phyloP scores from a whole-genome alignment of 495 filamentous ascomycete species.

The Oleoguttula mirabilis region DNA sequence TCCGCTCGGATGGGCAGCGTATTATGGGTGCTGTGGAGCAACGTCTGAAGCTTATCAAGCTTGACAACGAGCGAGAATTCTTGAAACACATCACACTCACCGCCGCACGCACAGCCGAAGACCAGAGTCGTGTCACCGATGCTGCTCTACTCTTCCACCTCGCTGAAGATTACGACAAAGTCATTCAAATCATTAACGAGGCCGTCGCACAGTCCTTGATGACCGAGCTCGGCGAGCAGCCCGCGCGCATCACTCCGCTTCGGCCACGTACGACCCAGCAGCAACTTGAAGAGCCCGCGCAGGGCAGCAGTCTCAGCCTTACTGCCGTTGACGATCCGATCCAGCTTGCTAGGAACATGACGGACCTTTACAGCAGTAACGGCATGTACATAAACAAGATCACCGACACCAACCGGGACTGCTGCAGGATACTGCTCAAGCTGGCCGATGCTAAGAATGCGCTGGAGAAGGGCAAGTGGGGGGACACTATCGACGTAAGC shows the following conservation, averaged over 20 bases:
- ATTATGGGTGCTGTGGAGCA: slow-evolving; percentile 81
- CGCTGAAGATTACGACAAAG: slow-evolving; percentile 85
- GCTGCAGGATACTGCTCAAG: slow-evolving; percentile 58
- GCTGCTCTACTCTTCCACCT: slow-evolving; percentile 90
- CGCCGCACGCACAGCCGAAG: slow-evolving; percentile 81
- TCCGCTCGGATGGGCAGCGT: slow-evolving; percentile 65
- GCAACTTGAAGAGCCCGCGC: slow-evolving; percentile 19
- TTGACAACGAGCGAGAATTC: slow-evolving; percentile 69
- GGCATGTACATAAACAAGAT: slow-evolving; percentile 62
- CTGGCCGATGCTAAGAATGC: slow-evolving; percentile 65
- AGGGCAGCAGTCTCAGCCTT: slow-evolving; percentile 59
- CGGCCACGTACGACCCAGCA: slow-evolving; percentile 44
- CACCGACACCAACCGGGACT: slow-evolving; percentile 50
- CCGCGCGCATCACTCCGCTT: slow-evolving; percentile 61
- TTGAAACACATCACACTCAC: slow-evolving; percentile 76
- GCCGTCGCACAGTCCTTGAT: slow-evolving; percentile 80
- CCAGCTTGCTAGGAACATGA: slow-evolving; percentile 66
- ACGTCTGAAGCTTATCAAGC: slow-evolving; percentile 69
- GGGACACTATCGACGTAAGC: slow-evolving; percentile 71
- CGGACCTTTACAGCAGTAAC: slow-evolving; percentile 63
- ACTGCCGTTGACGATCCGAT: slow-evolving; percentile 78
- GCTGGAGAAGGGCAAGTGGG: slow-evolving; percentile 60
- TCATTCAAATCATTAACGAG: slow-evolving; percentile 76
- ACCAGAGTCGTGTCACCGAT: slow-evolving; percentile 83
- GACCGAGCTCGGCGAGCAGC: slow-evolving; percentile 65